phyloP scores from a whole-genome alignment of 2,329 filamentous ascomycete species.

The Calonectria montana region DNA sequence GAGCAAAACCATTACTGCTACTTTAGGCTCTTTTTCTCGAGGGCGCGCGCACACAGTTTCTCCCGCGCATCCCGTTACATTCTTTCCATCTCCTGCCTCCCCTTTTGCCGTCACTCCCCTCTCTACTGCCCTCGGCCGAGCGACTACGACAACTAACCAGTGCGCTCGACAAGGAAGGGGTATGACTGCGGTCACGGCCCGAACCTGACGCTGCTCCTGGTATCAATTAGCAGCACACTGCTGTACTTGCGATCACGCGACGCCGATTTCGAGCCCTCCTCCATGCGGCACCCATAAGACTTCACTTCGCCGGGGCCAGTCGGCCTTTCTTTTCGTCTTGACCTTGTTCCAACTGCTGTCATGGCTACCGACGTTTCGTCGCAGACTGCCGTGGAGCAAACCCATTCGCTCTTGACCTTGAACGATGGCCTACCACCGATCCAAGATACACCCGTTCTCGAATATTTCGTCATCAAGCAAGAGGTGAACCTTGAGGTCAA shows the following conservation, averaged over 20 bases:
- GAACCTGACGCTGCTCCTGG: conserved; percentile 9
- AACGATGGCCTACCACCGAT: conserved; percentile 48
- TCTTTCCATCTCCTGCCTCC: not conserved
- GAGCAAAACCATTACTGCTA: not conserved
- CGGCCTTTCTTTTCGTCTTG: conserved; percentile 35
- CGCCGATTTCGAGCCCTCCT: conserved; percentile 13
- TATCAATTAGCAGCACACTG: not conserved
- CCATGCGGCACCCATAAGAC: conserved; percentile 38
- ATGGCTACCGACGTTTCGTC: conserved; percentile 34
- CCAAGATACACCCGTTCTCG: conserved; percentile 50
- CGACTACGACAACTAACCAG: not conserved
- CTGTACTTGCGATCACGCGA: conserved; percentile 4
- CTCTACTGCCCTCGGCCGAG: not conserved
- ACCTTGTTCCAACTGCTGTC: conserved; percentile 32
- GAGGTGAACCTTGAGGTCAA: conserved; percentile 91
- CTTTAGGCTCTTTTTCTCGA: not conserved
- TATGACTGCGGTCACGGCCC: conserved; percentile 24
- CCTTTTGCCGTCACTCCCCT: not conserved
- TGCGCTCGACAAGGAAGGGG: conserved; percentile 26
- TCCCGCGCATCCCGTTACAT: not conserved
- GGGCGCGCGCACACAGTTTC: not conserved
- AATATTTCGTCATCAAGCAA: conserved; percentile 78
- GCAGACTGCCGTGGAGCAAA: conserved; percentile 31
- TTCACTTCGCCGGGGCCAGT: conserved; percentile 40
- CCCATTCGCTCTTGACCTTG: conserved; percentile 45